A percentile compares a stretch with the other conserved stretches of the same genome.
These are phyloP conservation scores for Nicotiana sylvestris DNA, from an alignment of 257 asterid species.

Conservation along the genomic window DNA sequence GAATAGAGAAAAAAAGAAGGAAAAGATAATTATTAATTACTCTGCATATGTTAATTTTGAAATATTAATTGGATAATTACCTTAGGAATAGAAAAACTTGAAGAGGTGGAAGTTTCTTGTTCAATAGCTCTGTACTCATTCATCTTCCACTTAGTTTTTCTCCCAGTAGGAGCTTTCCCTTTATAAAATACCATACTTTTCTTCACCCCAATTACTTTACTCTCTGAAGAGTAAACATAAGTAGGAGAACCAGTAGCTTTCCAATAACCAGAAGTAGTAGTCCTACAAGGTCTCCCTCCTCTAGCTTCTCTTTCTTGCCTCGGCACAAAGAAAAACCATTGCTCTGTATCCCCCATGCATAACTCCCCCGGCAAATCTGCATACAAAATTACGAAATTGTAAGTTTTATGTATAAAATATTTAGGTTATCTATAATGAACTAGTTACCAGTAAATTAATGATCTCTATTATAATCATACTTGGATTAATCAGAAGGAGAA, in stretches of 20 bases:
- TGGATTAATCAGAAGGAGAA: no score
- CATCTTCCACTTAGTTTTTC: conserved; percentile 77
- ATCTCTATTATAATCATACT: no score
- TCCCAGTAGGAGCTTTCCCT: conserved; percentile 73
- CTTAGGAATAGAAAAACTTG: conserved; percentile 34
- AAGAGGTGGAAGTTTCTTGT: conserved; percentile 25
- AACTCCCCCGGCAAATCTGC: conserved; percentile 58
- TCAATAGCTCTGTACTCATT: conserved; percentile 69
- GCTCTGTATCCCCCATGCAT: conserved; percentile 64
- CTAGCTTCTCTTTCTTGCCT: conserved; percentile 63
- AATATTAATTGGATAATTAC: conserved; percentile 17
- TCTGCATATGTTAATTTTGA: no score
- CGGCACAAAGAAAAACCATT: conserved; percentile 77
- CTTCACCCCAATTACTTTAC: conserved; percentile 60
- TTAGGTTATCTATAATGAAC: no score
- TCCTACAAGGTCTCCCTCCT: conserved; percentile 69
- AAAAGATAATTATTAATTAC: no score
- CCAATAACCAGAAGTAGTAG: conserved; percentile 23
- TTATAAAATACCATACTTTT: conserved; percentile 74
- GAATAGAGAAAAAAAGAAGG: no score
- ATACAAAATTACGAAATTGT: neutral
- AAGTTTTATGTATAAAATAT: neutral
- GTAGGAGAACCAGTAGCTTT: conserved; percentile 83
- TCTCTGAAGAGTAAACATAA: conserved; percentile 55
- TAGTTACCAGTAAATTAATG: no score